A percentile compares a stretch with the other conserved stretches of the same genome.
Evolutionary conservation across 352 stramenopile genomes (phyloP).

Genomic region (Pythium angustatum): DNA sequence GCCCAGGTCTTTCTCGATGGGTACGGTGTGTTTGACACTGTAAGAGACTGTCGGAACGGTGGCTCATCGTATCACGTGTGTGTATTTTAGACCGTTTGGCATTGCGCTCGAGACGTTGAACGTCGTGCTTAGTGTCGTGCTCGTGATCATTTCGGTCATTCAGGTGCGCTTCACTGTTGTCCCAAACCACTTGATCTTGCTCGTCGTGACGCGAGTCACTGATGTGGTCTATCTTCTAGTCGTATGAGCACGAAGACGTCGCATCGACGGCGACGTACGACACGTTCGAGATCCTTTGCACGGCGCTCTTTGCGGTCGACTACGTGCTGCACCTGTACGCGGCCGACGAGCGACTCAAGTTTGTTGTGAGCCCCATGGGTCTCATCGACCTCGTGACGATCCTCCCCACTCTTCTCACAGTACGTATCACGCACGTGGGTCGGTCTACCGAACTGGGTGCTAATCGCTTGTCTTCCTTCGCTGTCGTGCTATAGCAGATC

Average conservation of each 20-base stretch:
- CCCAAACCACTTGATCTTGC: background rate
- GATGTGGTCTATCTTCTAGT: conserved; percentile 22
- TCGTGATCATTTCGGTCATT: conserved; percentile 46
- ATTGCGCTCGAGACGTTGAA: conserved; percentile 45
- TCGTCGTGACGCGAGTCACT: background rate
- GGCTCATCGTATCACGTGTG: too few species aligned
- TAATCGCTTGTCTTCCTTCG: background rate
- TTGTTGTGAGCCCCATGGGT: conserved; percentile 48
- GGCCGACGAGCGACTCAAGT: conserved; percentile 38
- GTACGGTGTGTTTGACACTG: conserved; percentile 18
- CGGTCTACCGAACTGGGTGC: background rate
- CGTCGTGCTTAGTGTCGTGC: conserved; percentile 45
- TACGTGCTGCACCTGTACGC: conserved; percentile 55
- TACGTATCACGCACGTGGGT: conserved; percentile 22
- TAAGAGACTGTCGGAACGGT: background rate
- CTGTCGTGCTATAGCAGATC: conserved; percentile 25
- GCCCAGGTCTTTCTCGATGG: conserved; percentile 45
- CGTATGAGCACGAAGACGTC: conserved; percentile 31
- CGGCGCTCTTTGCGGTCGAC: conserved; percentile 47
- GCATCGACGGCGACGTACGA: conserved; percentile 25
- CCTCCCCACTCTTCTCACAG: conserved; percentile 38
- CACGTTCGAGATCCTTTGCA: conserved; percentile 40
- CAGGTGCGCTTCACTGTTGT: conserved; percentile 20
- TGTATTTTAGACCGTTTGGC: conserved; percentile 30
- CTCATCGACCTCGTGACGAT: conserved; percentile 69